Conservation (phyloP, 176 grass and related monocot genomes). For the Aegilops sharonensis region DNA sequence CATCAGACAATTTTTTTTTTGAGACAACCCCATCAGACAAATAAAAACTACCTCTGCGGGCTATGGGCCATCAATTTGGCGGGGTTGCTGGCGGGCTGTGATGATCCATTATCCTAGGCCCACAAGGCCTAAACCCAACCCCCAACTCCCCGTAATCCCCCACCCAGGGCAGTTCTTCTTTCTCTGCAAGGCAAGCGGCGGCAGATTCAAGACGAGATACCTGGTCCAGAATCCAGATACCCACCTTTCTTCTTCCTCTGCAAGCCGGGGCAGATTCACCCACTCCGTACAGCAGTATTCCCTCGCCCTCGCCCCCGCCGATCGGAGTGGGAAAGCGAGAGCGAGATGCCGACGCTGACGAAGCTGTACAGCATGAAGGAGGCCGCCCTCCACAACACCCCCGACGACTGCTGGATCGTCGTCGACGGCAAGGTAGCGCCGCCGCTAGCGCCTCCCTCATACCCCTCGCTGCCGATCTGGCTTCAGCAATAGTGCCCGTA, state of each 20-base stretch:
- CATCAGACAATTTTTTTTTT: too few relatives aligned
- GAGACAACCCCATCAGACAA: too few relatives aligned
- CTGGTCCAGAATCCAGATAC: background rate
- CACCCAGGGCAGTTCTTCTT: slow-evolving; percentile 23
- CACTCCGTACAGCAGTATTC: background rate
- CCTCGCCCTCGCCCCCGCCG: background rate
- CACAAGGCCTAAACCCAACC: background rate
- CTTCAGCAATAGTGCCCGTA: background rate
- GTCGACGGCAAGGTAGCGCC: slow-evolving; percentile 68
- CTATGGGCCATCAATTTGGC: background rate
- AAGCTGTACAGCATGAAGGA: slow-evolving; percentile 84
- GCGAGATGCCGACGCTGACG: slow-evolving; percentile 60
- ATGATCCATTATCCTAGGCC: background rate
- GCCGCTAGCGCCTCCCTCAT: background rate
- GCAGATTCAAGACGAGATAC: background rate
- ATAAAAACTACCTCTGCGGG: too few relatives aligned
- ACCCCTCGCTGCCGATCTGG: background rate
- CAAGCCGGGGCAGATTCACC: background rate
- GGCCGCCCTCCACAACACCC: slow-evolving; percentile 60
- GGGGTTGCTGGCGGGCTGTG: background rate
- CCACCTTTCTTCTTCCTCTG: slow-evolving; percentile 17
- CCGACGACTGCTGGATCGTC: slow-evolving; percentile 83
- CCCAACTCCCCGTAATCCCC: background rate
- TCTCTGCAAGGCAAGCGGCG: slow-evolving; percentile 25
- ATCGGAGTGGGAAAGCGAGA: slow-evolving; percentile 1